Evolutionary conservation across 2,329 filamentous ascomycete genomes (phyloP).

Genomic region (Pyricularia sp.): DNA sequence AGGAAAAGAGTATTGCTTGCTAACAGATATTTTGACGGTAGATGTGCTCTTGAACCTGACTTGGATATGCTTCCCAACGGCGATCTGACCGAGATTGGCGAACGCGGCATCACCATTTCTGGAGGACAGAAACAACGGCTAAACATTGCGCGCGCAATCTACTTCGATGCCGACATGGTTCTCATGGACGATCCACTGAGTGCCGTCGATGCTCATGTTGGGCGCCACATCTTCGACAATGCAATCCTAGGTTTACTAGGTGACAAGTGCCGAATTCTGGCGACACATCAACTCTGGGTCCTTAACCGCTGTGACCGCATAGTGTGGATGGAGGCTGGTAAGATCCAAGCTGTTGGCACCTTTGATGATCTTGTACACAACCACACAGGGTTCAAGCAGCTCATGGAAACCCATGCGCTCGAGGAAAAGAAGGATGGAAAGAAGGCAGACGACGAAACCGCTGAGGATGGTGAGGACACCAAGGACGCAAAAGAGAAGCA

Average conservation of each 20-base stretch:
- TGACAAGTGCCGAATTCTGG: constrained; percentile 82
- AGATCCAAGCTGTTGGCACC: constrained; percentile 76
- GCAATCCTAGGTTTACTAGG: constrained; percentile 84
- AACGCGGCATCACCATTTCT: constrained; percentile 89
- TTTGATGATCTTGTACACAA: constrained; percentile 79
- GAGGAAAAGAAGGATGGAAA: constrained; percentile 51
- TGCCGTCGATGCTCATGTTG: constrained; percentile 62
- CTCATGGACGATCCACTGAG: constrained; percentile 62
- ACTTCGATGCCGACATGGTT: constrained; percentile 60
- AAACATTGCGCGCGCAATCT: constrained; percentile 79
- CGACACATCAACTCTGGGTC: constrained; percentile 92
- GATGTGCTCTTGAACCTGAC: constrained; percentile 76
- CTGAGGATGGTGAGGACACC: constrained; percentile 30
- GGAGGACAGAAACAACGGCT: constrained; percentile 92
- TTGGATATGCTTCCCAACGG: constrained; percentile 87
- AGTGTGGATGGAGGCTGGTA: constrained; percentile 84
- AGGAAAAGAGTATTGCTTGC: neutral
- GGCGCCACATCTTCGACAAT: constrained; percentile 78
- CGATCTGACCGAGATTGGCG: constrained; percentile 87
- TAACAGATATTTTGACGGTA: constrained; percentile 15
- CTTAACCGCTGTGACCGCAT: constrained; percentile 85
- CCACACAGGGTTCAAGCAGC: constrained; percentile 66
- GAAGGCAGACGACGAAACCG: constrained; percentile 30
- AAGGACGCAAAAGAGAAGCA: constrained; percentile 36
- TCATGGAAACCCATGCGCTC: constrained; percentile 79